Evolutionary conservation across 2,329 filamentous ascomycete genomes (phyloP).

Genomic region (Hypoxylon sp.): DNA sequence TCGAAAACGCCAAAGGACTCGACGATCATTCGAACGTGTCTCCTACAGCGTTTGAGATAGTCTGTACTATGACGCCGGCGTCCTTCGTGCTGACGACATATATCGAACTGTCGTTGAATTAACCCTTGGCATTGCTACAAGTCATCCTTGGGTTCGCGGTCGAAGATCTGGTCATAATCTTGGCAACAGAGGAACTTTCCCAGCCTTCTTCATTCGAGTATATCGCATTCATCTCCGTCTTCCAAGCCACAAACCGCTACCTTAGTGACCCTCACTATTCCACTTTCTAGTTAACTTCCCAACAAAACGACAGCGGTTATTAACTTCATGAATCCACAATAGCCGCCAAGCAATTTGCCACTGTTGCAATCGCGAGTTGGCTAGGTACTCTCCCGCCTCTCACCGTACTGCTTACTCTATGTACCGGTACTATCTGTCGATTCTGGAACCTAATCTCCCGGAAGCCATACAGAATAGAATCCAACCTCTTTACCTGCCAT

Average conservation of each 20-base stretch:
- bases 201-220: slow-evolving; percentile 27
- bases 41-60: slow-evolving; percentile 2
- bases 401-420: slow-evolving; percentile 42
- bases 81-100: slow-evolving; percentile 1
- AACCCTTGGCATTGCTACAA: slow-evolving; percentile 12
- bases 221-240: slow-evolving; percentile 29
- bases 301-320: slow-evolving; percentile 30
- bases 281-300: slow-evolving; percentile 25
- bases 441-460: slow-evolving; percentile 44
- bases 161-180: slow-evolving; percentile 33
- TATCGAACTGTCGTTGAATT: slow-evolving; percentile 8
- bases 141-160: slow-evolving; percentile 6
- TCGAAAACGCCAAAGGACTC: slow-evolving; percentile 6
- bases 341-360: slow-evolving; percentile 35
- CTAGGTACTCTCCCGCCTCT: slow-evolving; percentile 13
- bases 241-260: slow-evolving; percentile 21
- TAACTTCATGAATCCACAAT: slow-evolving; percentile 32
- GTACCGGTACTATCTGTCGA: slow-evolving; percentile 36
- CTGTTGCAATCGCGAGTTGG: slow-evolving; percentile 38
- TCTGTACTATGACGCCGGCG: not conserved
- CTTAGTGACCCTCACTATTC: slow-evolving; percentile 23
- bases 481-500: slow-evolving; percentile 18
- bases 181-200: slow-evolving; percentile 26
- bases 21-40: slow-evolving; percentile 2
- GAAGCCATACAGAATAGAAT: slow-evolving; percentile 35